A percentile compares a stretch with the other conserved stretches of the same genome.
Conservation (phyloP, 805 yeast genomes). For the Millerozyma acaciae region DNA sequence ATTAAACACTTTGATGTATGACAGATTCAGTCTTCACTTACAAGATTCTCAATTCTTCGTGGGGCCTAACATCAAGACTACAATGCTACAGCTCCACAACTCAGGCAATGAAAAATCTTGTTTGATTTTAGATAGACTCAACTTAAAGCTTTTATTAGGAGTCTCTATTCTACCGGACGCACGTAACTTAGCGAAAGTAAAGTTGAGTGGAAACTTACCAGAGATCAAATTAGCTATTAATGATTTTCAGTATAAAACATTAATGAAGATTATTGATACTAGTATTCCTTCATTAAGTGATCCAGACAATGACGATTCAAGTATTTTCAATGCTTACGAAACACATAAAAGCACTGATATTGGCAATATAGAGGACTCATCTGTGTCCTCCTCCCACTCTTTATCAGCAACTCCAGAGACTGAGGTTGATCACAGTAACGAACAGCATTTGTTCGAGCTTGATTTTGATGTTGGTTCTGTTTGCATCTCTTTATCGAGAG, state of each 20-base stretch:
- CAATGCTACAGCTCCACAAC: constrained; percentile 65
- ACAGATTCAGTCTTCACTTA: constrained; percentile 69
- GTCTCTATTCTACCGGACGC: constrained; percentile 84
- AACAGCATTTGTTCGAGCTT: constrained; percentile 70
- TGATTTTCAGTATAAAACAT: constrained; percentile 85
- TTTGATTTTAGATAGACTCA: constrained; percentile 70
- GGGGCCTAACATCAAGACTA: constrained; percentile 75
- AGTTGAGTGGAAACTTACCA: constrained; percentile 76
- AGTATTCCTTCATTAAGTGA: constrained; percentile 55
- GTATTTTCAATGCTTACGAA: constrained; percentile 34
- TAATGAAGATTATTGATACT: constrained; percentile 72
- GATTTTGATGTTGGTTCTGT: constrained; percentile 65
- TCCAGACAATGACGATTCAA: constrained; percentile 28
- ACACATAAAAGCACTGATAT: constrained; percentile 4
- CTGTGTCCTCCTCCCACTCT: constrained; percentile 1
- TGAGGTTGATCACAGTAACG: constrained; percentile 15
- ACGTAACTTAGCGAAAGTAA: constrained; percentile 63
- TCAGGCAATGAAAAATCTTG: constrained; percentile 43
- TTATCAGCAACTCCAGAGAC: constrained; percentile 1
- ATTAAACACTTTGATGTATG: constrained; percentile 81
- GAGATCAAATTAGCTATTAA: constrained; percentile 65
- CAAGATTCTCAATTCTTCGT: constrained; percentile 86
- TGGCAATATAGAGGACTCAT: constrained; percentile 8
- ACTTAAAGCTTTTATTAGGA: constrained; percentile 70
- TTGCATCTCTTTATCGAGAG: constrained; percentile 59